phyloP scores from a whole-genome alignment of 805 yeast species.

The Vanderwaltozyma polyspora region DNA sequence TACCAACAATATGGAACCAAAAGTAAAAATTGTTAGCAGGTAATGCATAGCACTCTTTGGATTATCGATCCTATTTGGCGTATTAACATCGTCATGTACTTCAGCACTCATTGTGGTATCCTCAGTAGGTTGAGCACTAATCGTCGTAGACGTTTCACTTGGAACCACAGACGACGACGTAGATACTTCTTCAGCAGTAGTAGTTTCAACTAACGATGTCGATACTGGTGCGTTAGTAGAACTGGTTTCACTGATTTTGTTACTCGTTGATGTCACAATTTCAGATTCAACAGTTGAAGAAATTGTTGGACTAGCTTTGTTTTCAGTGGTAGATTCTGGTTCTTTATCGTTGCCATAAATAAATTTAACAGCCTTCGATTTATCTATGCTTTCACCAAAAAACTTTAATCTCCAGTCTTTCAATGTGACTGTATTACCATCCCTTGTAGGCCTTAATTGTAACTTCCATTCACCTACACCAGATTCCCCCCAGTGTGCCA shows the following conservation, averaged over 20 bases:
- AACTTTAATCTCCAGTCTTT: constrained; percentile 65
- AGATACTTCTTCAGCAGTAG: not conserved
- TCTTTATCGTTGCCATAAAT: constrained; percentile 32
- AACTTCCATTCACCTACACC: constrained; percentile 79
- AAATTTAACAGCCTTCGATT: constrained; percentile 46
- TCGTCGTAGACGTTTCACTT: not conserved
- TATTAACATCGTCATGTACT: constrained; percentile 11
- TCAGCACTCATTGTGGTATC: constrained; percentile 7
- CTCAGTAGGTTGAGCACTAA: not conserved
- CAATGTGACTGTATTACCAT: constrained; percentile 32
- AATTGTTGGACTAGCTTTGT: not conserved
- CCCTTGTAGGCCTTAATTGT: constrained; percentile 41
- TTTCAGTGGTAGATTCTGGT: no score
- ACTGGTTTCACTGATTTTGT: not conserved
- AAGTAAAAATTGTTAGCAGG: constrained; percentile 44
- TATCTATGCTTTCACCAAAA: constrained; percentile 71
- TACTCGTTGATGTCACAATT: not conserved
- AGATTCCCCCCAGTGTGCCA: constrained; percentile 98
- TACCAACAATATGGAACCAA: constrained; percentile 43
- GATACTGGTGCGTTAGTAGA: not conserved
- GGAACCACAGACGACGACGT: not conserved
- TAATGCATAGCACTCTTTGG: constrained; percentile 47
- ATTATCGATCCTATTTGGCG: constrained; percentile 27
- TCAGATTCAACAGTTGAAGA: constrained; percentile 3
- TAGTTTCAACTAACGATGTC: not conserved